Percentiles rank a stretch among this genome's conserved stretches.
These are phyloP conservation scores for Aspergillus neotritici DNA, from an alignment of 2,329 filamentous ascomycete species.

Conservation along the genomic window DNA sequence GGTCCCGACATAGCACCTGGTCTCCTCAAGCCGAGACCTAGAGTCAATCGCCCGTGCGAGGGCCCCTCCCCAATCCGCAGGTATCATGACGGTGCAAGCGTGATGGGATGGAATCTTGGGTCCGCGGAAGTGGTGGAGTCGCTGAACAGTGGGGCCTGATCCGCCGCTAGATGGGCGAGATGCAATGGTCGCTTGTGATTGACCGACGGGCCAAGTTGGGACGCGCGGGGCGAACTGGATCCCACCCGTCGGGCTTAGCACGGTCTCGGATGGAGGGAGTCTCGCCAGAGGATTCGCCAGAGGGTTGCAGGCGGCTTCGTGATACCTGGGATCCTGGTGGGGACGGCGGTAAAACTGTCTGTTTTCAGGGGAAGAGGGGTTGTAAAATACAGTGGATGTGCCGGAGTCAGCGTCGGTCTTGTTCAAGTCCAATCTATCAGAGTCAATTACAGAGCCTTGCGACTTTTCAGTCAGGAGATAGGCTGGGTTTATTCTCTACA, in stretches of 20 bases:
- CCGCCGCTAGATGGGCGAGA: constrained; percentile 19
- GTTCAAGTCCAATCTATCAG: too few relatives aligned
- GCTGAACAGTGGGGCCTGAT: constrained; percentile 24
- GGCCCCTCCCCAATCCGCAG: too few relatives aligned
- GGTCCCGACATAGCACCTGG: too few relatives aligned
- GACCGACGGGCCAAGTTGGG: constrained; percentile 8
- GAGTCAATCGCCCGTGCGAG: too few relatives aligned
- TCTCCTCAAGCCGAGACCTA: too few relatives aligned
- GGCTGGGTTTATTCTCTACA: too few relatives aligned
- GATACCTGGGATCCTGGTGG: constrained; percentile 12
- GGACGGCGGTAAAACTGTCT: constrained; percentile 16
- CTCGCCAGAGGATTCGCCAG: constrained; percentile 13
- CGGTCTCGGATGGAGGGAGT: constrained; percentile 4
- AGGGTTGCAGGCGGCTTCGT: constrained; percentile 12
- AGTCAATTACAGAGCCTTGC: neutral
- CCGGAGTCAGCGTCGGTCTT: too few relatives aligned
- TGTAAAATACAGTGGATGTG: neutral
- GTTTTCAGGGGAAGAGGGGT: constrained; percentile 4
- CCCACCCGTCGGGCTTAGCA: constrained; percentile 13
- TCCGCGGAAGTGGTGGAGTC: constrained; percentile 9
- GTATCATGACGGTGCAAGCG: too few relatives aligned
- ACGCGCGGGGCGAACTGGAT: constrained; percentile 12
- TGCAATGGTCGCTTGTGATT: constrained; percentile 14
- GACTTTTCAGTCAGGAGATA: neutral
- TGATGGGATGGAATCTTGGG: constrained; percentile 1